Conservation (phyloP, 768 basidiomycete species). For the Xerocomellus intermedius region DNA sequence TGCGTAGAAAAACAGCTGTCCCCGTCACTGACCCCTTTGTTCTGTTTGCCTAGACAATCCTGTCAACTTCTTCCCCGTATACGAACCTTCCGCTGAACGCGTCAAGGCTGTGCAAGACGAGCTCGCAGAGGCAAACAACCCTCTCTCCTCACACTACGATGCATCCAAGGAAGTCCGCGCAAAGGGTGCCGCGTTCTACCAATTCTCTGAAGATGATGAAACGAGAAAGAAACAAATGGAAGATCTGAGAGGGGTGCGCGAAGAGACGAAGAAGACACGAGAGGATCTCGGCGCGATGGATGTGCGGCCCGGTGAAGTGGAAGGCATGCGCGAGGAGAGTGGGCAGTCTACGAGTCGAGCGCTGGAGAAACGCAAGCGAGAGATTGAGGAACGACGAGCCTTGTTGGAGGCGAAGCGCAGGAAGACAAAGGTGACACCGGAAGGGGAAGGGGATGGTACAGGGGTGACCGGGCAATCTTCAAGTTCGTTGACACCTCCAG, state of each 20-base stretch:
- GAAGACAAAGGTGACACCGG: slow-evolving; percentile 40
- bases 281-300: slow-evolving; percentile 61
- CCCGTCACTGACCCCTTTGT: slow-evolving; percentile 2
- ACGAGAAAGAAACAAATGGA: slow-evolving; percentile 79
- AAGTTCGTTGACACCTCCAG: background rate
- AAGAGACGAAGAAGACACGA: slow-evolving; percentile 67
- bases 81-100: slow-evolving; percentile 79
- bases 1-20: background rate
- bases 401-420: slow-evolving; percentile 65
- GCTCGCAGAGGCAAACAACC: slow-evolving; percentile 65
- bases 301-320: slow-evolving; percentile 65
- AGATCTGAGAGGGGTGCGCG: slow-evolving; percentile 61
- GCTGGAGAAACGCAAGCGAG: slow-evolving; percentile 67
- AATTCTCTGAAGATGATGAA: slow-evolving; percentile 86
- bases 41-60: slow-evolving; percentile 59
- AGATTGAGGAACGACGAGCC: slow-evolving; percentile 62
- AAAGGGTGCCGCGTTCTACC: slow-evolving; percentile 89
- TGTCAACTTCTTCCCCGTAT: slow-evolving; percentile 82
- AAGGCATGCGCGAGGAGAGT: slow-evolving; percentile 61
- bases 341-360: slow-evolving; percentile 45
- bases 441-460: slow-evolving; percentile 1
- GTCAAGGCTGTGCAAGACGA: slow-evolving; percentile 71
- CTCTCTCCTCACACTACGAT: slow-evolving; percentile 78
- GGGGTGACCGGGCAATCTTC: background rate
- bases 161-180: slow-evolving; percentile 78